Percentiles rank a stretch among this genome's conserved stretches.
phyloP scores from a whole-genome alignment of 2,329 filamentous ascomycete species.

The Fusarium sp. region DNA sequence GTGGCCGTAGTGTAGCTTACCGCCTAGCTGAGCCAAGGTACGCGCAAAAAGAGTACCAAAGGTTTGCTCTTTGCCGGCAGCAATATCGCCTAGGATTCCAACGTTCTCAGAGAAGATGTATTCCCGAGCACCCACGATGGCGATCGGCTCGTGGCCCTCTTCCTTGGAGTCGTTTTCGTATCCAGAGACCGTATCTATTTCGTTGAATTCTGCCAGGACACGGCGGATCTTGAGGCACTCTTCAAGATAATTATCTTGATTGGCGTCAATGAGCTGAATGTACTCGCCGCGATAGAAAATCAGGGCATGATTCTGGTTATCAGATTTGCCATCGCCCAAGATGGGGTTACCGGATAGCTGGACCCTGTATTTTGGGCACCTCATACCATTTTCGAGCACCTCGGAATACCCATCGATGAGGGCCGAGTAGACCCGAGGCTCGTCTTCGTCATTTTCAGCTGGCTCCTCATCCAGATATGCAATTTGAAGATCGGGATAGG shows the following conservation, averaged over 20 bases:
- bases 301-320: constrained; percentile 98
- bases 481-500: constrained; percentile 97
- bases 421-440: constrained; percentile 94
- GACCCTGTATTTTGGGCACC: constrained; percentile 96
- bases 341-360: constrained; percentile 99
- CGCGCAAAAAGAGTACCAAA: constrained; percentile 99
- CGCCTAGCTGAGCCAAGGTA: constrained; percentile 96
- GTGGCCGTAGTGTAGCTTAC: constrained; percentile 98
- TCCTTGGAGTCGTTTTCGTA: constrained; percentile 95
- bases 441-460: constrained; percentile 89
- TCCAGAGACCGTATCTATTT: constrained; percentile 97
- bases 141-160: constrained; percentile 82
- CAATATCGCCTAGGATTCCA: constrained; percentile 97
- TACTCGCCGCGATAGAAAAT: constrained; percentile 99
- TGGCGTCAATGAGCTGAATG: constrained; percentile 98
- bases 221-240: constrained; percentile 99
- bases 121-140: constrained; percentile 97
- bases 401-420: constrained; percentile 98
- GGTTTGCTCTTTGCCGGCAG: constrained; percentile 99
- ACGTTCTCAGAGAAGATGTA: constrained; percentile 99
- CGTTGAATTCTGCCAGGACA: constrained; percentile 97
- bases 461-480: constrained; percentile 98
- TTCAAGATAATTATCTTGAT: constrained; percentile 99
- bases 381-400: constrained; percentile 97
- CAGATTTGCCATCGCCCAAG: constrained; percentile 97